Evolutionary conservation across 1,139 yeast species (phyloP).

Genomic region (Sugiyamaella castrensis): DNA sequence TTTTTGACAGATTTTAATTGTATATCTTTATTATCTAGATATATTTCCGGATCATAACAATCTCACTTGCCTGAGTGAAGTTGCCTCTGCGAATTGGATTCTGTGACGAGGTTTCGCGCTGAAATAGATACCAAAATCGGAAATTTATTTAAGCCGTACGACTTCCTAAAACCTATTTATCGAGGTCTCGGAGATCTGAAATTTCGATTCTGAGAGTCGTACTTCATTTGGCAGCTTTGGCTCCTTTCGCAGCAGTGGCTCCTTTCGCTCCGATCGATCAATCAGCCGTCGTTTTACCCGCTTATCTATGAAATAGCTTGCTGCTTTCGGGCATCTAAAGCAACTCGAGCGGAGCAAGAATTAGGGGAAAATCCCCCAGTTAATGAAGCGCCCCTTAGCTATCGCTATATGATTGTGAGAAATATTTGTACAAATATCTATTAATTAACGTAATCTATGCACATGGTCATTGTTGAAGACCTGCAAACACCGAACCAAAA

Average conservation of each 20-base stretch:
- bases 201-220: background rate
- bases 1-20: too few species aligned
- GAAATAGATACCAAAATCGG: background rate
- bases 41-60: too few species aligned
- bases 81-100: too few species aligned
- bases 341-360: background rate
- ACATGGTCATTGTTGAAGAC: slow-evolving; percentile 27
- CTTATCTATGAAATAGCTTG: too few species aligned
- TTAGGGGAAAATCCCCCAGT: background rate
- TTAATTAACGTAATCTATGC: slow-evolving; percentile 16
- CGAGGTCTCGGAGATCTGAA: too few species aligned
- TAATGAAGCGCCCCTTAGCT: background rate
- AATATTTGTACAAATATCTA: slow-evolving; percentile 4
- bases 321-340: too few species aligned
- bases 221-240: background rate
- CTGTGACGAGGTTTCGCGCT: too few species aligned
- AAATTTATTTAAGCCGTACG: slow-evolving; percentile 1
- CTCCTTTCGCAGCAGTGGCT: background rate
- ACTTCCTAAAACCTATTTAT: background rate
- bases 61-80: too few species aligned
- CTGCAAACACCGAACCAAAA: slow-evolving; percentile 18
- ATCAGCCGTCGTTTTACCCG: too few species aligned
- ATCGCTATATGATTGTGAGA: too few species aligned
- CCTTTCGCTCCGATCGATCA: background rate
- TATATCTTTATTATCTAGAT: too few species aligned